These are phyloP conservation scores for Syzygium syzygioides DNA, from an alignment of 441 rosid genomes.

Conservation along the genomic window DNA sequence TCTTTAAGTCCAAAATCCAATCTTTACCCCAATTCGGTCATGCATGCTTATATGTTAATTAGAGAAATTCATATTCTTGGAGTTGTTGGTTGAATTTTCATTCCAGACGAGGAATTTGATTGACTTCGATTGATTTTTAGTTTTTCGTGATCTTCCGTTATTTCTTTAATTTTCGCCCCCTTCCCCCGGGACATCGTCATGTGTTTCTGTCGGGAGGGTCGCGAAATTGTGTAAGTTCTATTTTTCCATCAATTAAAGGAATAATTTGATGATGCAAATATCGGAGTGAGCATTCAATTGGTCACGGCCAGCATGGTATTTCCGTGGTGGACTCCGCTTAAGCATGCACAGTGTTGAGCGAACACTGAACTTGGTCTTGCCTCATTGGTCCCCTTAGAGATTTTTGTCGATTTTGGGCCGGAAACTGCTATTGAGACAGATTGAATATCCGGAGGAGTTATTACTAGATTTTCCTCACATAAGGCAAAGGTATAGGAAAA, in stretches of 20 bases:
- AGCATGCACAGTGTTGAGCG: neutral
- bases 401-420: neutral
- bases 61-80: neutral
- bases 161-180: neutral
- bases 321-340: neutral
- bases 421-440: neutral
- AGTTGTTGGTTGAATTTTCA: neutral
- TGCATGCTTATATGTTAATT: neutral
- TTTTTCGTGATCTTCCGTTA: neutral
- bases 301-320: accelerated
- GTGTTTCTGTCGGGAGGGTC: accelerated
- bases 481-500: neutral
- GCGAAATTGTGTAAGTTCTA: accelerated
- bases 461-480: neutral
- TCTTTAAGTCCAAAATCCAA: neutral
- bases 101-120: neutral
- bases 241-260: neutral
- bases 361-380: neutral
- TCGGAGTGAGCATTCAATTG: too few relatives aligned
- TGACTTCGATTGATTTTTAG: neutral
- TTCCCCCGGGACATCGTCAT: accelerated
- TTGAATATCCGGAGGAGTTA: neutral
- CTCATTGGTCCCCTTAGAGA: neutral
- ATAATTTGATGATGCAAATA: neutral
- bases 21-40: neutral